Conservation (phyloP, 2,329 filamentous ascomycete species). For the Penicillium olsonii region DNA sequence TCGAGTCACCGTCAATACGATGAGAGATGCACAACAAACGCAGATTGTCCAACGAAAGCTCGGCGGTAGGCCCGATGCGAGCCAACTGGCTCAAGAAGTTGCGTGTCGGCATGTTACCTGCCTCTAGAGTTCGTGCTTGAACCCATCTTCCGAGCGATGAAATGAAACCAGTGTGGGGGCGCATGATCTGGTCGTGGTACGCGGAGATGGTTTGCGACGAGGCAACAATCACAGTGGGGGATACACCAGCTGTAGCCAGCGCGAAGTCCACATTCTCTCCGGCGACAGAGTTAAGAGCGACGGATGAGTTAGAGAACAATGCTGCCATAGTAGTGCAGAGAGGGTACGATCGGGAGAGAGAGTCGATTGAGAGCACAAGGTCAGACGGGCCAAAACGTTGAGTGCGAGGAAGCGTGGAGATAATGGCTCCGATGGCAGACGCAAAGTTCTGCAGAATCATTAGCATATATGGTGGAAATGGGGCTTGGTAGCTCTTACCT, state of each 20-base stretch:
- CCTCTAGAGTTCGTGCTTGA: slow-evolving; percentile 68
- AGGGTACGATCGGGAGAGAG: slow-evolving; percentile 76
- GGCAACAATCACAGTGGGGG: slow-evolving; percentile 80
- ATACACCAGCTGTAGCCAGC: slow-evolving; percentile 70
- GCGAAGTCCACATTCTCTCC: slow-evolving; percentile 70
- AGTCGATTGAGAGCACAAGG: slow-evolving; percentile 80
- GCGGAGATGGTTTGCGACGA: slow-evolving; percentile 72
- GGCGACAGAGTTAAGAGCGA: slow-evolving; percentile 87
- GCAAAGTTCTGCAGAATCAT: slow-evolving; percentile 67
- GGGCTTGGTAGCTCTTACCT: slow-evolving; percentile 41
- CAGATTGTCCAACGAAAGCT: slow-evolving; percentile 63
- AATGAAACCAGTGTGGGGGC: slow-evolving; percentile 62
- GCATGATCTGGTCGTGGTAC: slow-evolving; percentile 64
- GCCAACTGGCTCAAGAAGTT: slow-evolving; percentile 57
- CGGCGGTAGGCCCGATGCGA: slow-evolving; percentile 40
- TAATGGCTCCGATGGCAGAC: slow-evolving; percentile 78
- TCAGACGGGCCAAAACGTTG: slow-evolving; percentile 76
- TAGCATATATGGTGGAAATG: neutral
- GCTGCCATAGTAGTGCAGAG: slow-evolving; percentile 78
- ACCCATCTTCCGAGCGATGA: slow-evolving; percentile 70
- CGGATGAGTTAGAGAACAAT: slow-evolving; percentile 78
- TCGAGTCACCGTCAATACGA: slow-evolving; percentile 61
- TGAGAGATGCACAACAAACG: slow-evolving; percentile 81
- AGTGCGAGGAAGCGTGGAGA: slow-evolving; percentile 71
- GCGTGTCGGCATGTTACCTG: slow-evolving; percentile 72